Percentiles rank a stretch among this genome's conserved stretches.
phyloP scores from a whole-genome alignment of 208 protist species.

The Crithidia sp. region DNA sequence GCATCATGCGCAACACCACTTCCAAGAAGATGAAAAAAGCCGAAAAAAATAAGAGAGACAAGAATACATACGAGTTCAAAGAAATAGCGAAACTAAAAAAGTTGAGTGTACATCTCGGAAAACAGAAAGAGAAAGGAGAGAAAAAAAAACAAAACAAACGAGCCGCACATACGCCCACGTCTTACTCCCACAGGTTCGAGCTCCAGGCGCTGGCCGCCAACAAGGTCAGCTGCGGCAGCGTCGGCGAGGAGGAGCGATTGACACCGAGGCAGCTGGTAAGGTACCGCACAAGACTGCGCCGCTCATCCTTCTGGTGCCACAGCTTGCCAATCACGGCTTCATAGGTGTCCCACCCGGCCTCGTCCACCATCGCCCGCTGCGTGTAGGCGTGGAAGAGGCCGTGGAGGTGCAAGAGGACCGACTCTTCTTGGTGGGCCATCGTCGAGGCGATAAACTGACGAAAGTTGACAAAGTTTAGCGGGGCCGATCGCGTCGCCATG shows the following conservation, averaged over 20 bases:
- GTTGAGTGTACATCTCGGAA: neutral
- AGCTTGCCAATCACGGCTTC: constrained; percentile 51
- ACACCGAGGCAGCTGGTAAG: constrained; percentile 71
- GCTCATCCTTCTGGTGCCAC: constrained; percentile 68
- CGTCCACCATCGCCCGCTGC: constrained; percentile 42
- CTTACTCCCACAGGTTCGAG: constrained; percentile 62
- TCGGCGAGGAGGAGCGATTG: constrained; percentile 60
- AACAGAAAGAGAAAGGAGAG: neutral
- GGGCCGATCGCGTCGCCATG: constrained; percentile 74
- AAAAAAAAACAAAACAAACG: neutral
- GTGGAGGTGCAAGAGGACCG: constrained; percentile 78
- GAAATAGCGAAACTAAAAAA: neutral
- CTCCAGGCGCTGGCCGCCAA: constrained; percentile 79
- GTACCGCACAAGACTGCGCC: constrained; percentile 71
- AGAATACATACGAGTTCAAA: neutral
- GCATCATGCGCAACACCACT: neutral
- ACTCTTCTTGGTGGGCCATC: constrained; percentile 87
- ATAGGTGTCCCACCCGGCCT: constrained; percentile 76
- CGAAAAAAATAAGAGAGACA: neutral
- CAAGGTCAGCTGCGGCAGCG: constrained; percentile 67
- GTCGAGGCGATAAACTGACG: constrained; percentile 71
- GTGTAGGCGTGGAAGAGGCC: constrained; percentile 66
- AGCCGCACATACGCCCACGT: neutral
- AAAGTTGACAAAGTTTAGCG: constrained; percentile 75
- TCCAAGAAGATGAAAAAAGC: no score